These are phyloP conservation scores for Sporisorium graminicola DNA, from an alignment of 1,284 basidiomycete genomes.

Conservation along the genomic window DNA sequence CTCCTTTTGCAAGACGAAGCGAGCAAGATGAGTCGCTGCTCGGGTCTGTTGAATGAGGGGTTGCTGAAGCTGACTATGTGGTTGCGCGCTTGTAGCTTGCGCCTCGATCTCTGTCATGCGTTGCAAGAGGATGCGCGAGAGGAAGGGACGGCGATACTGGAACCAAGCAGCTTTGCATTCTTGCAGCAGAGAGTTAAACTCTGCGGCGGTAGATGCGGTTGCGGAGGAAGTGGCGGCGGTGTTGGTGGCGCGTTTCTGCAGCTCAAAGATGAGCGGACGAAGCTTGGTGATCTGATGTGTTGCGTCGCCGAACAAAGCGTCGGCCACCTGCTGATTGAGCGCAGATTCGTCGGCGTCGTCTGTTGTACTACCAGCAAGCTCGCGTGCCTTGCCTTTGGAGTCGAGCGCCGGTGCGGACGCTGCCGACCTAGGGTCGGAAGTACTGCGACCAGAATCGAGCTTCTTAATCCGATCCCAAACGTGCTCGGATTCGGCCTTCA, in stretches of 20 bases:
- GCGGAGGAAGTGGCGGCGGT: constrained; percentile 5
- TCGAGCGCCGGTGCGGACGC: neutral
- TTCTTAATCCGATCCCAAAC: constrained; percentile 31
- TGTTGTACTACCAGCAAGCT: constrained; percentile 9
- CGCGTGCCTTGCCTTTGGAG: constrained; percentile 33
- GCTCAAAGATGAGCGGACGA: constrained; percentile 50
- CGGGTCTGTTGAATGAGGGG: constrained; percentile 14
- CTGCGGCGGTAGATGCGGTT: constrained; percentile 39
- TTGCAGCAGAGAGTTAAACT: constrained; percentile 51
- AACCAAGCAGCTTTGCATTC: constrained; percentile 57
- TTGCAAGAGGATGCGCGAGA: constrained; percentile 33
- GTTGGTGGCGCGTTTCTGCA: constrained; percentile 31
- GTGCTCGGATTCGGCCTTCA: constrained; percentile 23
- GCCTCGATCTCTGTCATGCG: constrained; percentile 42
- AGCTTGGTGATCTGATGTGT: constrained; percentile 33
- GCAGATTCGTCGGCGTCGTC: neutral
- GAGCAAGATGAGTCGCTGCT: constrained; percentile 4
- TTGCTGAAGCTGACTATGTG: neutral
- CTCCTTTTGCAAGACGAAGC: constrained; percentile 25
- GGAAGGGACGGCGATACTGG: constrained; percentile 38
- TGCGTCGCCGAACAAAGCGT: constrained; percentile 18
- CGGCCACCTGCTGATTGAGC: neutral
- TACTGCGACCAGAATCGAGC: constrained; percentile 14
- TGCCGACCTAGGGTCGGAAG: neutral
- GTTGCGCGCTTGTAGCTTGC: neutral